Evolutionary conservation across 1,284 basidiomycete genomes (phyloP), one percentile per base, ranked within the genome.

Genomic region (Malassezia restricta): DNA sequence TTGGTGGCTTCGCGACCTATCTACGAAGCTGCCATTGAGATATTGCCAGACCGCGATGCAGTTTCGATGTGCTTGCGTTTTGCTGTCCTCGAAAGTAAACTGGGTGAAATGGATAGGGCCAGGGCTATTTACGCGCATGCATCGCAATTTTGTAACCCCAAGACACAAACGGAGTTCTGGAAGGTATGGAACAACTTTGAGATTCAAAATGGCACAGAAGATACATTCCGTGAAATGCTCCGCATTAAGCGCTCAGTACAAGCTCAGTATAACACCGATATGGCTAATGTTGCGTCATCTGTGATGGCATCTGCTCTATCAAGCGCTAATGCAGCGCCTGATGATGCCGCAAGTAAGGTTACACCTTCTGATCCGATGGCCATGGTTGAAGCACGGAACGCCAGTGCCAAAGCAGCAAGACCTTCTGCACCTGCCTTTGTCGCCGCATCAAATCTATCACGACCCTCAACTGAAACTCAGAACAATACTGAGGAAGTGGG

Each of bases 61-160:
- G 89, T 91, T n/a, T 84, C 89, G 73, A 94, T 98, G 87, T 95
- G 90, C 74, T 77, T 94, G 38, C 86, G 90, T 40, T 99, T 96
- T 74, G 94, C 94, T 6, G 81, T 82, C 42, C 82, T 99, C 68
- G 94, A 99, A 75, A 84, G 91, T 65, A 98, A 99, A 75, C 81
- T 99, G 33, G 94, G 94, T 57, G 94, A 99, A 77, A 94, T 98
- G 73, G 94, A 99, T 76, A 82, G 94, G 35, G 94, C 92, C 6
- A 82, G 94, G 48, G 85, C 90, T 0, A 86, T 98, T 65, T 98
- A 94, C 68, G 91, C 88, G 0, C 91, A 99, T 71, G 91, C 91
- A 0, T 88, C 86, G 29, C 94, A 98, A 71, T 96, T 98, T 79
- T 98, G 91, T 76, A 94, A 98, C 73, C 91, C 92, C 15, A 81